Conservation (phyloP, 192 early-diverging fungal genomes). For the Backusella tarrabulga region DNA sequence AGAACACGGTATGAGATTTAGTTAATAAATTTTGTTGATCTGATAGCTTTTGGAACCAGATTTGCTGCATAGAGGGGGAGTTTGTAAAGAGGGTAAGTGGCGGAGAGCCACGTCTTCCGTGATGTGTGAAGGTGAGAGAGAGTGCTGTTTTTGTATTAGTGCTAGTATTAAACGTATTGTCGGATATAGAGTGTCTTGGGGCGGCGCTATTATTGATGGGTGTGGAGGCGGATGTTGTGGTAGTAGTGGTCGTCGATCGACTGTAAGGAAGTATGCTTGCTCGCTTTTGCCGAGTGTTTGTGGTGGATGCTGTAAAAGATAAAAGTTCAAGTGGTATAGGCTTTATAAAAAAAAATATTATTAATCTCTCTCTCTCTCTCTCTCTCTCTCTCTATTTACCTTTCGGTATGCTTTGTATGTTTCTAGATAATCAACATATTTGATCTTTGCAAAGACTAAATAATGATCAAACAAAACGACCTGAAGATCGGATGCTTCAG, state of each 20-base stretch:
- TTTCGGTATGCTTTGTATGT: constrained; percentile 60
- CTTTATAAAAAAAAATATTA: constrained; percentile 10
- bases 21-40: constrained; percentile 52
- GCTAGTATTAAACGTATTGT: background rate
- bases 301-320: constrained; percentile 32
- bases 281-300: constrained; percentile 23
- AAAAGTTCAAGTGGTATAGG: constrained; percentile 86
- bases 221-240: background rate
- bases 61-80: constrained; percentile 65
- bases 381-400: constrained; percentile 28
- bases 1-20: constrained; percentile 44
- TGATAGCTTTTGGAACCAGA: constrained; percentile 84
- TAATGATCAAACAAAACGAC: constrained; percentile 91
- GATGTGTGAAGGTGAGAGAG: constrained; percentile 72
- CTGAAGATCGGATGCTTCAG: constrained; percentile 66
- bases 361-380: background rate
- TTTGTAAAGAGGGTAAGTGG: constrained; percentile 70
- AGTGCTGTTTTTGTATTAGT: constrained; percentile 28
- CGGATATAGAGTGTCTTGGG: background rate
- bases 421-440: constrained; percentile 56
- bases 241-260: constrained; percentile 4
- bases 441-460: constrained; percentile 74
- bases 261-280: constrained; percentile 32
- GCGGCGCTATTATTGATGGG: background rate
- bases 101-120: constrained; percentile 63